Evolutionary conservation across 805 yeast genomes (phyloP), one percentile per base, ranked within the genome.

Genomic region (Ogataea salicorniae): DNA sequence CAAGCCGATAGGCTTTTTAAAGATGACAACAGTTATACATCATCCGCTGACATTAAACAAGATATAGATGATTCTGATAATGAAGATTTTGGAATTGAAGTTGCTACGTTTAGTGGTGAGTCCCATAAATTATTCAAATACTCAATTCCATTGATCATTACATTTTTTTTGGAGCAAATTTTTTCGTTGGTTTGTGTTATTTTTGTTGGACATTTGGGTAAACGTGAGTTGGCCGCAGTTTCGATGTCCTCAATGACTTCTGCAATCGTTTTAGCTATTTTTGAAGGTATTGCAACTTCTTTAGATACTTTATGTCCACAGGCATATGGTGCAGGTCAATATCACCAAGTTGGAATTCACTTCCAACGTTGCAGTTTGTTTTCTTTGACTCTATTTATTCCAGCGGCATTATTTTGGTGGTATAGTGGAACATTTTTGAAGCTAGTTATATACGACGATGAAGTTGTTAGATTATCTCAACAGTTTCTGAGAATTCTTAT

Each of bases 281-380:
- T 84, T 56, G 89, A 84, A 62, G 94, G 92, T 15, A 77, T 85
- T 1, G 75, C 89, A 16, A 85, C 92, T 0, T 77, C 89, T 50
- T 70, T 86, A 45, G 92, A 85, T 58, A 86, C 94, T 0, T 68
- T 86, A 31, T 86, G 94, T 62, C 84, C 91, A 2, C 92, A 86
- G 64, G 85, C 91, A 0, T 85, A 73, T 60, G 92, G 94, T 23
- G 78, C 87, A 22, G 77, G 77, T 42, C 83, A 83, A 52, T 77
- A 69, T 58, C 71, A 71, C 51, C 62, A 76, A 43, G 92, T 86
- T 14, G 94, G 94, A 0, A 63, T 84, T 16, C 81, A 85, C 54
- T 75, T 81, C 49, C 76, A 81, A 54, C 69, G 88, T 56, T 86
- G 92, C 64, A 76, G 82, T 23, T 73, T 81, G 2, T 73, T 89